Conservation (phyloP, 2,329 filamentous ascomycete genomes). For the Calycina herbarum region DNA sequence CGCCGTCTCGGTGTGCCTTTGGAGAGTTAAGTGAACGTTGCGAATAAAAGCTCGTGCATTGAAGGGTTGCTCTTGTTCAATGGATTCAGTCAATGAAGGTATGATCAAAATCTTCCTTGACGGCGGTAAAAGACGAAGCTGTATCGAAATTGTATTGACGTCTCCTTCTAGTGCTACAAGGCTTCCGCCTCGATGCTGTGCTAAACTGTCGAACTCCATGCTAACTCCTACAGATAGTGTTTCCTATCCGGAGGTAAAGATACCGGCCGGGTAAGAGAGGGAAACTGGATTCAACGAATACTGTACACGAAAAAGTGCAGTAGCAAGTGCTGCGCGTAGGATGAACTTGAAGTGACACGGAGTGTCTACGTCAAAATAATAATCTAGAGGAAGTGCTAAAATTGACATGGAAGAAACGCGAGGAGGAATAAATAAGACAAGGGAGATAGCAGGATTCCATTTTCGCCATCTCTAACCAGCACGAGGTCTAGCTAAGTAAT, state of each 20-base stretch:
- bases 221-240: neutral
- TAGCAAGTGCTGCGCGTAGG: no score
- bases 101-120: conserved; percentile 60
- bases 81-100: conserved; percentile 38
- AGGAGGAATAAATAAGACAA: neutral
- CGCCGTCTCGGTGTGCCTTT: conserved; percentile 49
- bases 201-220: conserved; percentile 12
- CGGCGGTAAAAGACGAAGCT: conserved; percentile 58
- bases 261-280: neutral
- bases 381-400: neutral
- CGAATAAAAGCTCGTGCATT: conserved; percentile 46
- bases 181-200: conserved; percentile 41
- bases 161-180: conserved; percentile 63
- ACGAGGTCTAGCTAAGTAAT: neutral
- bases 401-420: neutral
- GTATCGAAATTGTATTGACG: conserved; percentile 54
- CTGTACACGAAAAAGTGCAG: neutral
- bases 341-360: no score
- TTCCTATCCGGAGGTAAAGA: neutral
- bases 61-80: conserved; percentile 36
- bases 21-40: conserved; percentile 51
- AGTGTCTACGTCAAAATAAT: no score
- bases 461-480: neutral
- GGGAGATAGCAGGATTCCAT: neutral
- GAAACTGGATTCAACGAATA: neutral